Base-by-base conservation (phyloP, 495 filamentous ascomycete genomes). In the Talaromyces liani region DNA sequence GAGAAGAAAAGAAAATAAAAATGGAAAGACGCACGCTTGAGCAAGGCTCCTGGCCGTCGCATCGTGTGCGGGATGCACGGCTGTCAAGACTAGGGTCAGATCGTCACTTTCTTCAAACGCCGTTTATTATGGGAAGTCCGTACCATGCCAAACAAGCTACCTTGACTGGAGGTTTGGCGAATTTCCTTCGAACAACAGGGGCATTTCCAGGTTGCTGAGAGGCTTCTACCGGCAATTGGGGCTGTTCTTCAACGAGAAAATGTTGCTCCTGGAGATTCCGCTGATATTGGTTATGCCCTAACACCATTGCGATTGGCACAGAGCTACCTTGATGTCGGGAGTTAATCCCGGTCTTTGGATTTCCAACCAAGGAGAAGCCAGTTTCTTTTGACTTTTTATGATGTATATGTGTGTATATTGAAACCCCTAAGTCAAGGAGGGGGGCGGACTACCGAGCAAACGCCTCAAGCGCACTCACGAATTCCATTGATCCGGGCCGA, bases 101-200 rank as follows among this genome's bases (percentile, higher is more conserved):
- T 55, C 61, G 10, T 62, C 29, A 31, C 20, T 64, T 60, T 34
- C 33, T 24, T 33, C 45, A 33, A 49, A 20, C 24, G 12, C 53
- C 27, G 53, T 22, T 25, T 56, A 5, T 25, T 29, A 10, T 14
- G 24, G 36, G 45, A 24, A 31, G 47, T 59, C 27, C 80, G 72
- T 75, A 86, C 84, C 85, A 87, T 65, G 82, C 77, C 65, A 86
- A 70, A 74, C 85, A 87, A 24, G 84, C 85, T 67, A 84, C 79
- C 71, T 87, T 87, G 25, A 86, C 84, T n/a, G 85, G 85, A 39
- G 84, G 84, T 73, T 79, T 79, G 59, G 78, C 77, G 64, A 80
- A 80, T 66, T 79, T 80, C 74, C 77, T 79, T 66, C 78, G 75
- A 67, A 71, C 65, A 62, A 65, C 64, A 53, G 60, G 20, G 14